Evolutionary conservation across 805 yeast species (phyloP), one percentile per base, ranked within the genome.

Genomic region (Lachancea sp.): DNA sequence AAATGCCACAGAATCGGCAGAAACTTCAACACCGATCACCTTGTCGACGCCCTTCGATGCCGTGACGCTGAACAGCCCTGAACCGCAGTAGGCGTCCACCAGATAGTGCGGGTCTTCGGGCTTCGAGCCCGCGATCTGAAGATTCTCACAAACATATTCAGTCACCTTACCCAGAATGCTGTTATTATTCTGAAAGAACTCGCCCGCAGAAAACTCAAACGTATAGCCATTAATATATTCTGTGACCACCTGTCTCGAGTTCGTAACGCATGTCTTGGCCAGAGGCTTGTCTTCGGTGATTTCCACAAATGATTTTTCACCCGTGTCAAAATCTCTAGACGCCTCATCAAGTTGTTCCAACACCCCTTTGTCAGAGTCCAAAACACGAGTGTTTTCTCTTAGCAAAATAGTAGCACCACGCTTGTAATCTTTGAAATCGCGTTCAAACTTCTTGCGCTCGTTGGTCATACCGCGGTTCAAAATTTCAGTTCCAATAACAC

Each of bases 41-140:
- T 76, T 75, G 36, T 83, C 82, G n/a, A 90, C 95, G 15, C 85
- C 82, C 18, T 74, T 66, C 25, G 93, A 82, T 55, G 95, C 83
- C 8, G 96, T 81, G 47, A 93, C 82, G 49, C 95, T 85, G 66
- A 93, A 93, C 36, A 93, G 70, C 0, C 99, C 99, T 2, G 95
- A 85, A 1, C 98, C 98, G 72, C 98, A 90, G 68, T 90, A 90
- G 0, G 97, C 95, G 64, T 90, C 98, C 22, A 90, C 95, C 40
- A 90, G 68, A 59, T 81, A 88, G 56, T 78, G 77, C 26, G 81
- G 79, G 26, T 70, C 72, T 6, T 64, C 68, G 17, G 69, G 71
- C 3, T 64, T 59, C 1, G 67, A 66, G n/a, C 53, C 56, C 10
- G 72, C 66, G 30, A 78, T 65, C 40, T 71, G 70, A 42, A 90